A percentile compares a stretch with the other conserved stretches of the same genome.
Conservation (phyloP, 768 basidiomycete genomes). For the Holtermannia corniformis region DNA sequence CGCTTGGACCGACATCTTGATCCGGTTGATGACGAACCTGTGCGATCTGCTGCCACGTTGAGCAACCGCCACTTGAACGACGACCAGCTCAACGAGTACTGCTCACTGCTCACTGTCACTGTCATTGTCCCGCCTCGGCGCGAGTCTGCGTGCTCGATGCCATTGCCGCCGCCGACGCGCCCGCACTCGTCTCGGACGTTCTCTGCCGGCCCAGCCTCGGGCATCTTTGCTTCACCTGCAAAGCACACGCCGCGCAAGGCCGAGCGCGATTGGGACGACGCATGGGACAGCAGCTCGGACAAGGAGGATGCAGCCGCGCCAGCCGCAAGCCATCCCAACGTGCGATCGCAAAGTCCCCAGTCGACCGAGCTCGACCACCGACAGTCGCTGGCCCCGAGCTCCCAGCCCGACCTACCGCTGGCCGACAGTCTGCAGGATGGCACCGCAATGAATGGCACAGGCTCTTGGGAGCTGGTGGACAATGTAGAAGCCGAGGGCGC, state of each 20-base stretch:
- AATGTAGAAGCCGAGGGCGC: neutral
- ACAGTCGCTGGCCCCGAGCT: conserved; percentile 1
- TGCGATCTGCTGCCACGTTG: too few species aligned
- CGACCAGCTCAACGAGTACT: too few species aligned
- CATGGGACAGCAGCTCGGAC: conserved; percentile 38
- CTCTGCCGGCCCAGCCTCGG: conserved; percentile 12
- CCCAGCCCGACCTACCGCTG: conserved; percentile 4
- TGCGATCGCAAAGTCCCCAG: conserved; percentile 1
- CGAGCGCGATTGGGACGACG: conserved; percentile 35
- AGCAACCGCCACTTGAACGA: too few species aligned
- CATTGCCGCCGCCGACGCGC: conserved; percentile 32
- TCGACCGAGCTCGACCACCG: conserved; percentile 3
- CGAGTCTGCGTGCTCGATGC: too few species aligned
- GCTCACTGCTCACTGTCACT: too few species aligned
- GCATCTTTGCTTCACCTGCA: conserved; percentile 18
- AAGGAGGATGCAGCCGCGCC: conserved; percentile 20
- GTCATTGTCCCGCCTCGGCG: too few species aligned
- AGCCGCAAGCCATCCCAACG: neutral
- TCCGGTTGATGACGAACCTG: too few species aligned
- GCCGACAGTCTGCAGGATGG: neutral
- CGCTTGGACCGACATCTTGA: too few species aligned
- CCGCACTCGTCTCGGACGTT: conserved; percentile 32
- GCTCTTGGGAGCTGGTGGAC: neutral
- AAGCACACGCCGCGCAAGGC: conserved; percentile 8
- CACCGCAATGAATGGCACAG: neutral